Evolutionary conservation across 306 rosid genomes (phyloP), one percentile per base, ranked within the genome.

Genomic region (Adenanthera pavonina): DNA sequence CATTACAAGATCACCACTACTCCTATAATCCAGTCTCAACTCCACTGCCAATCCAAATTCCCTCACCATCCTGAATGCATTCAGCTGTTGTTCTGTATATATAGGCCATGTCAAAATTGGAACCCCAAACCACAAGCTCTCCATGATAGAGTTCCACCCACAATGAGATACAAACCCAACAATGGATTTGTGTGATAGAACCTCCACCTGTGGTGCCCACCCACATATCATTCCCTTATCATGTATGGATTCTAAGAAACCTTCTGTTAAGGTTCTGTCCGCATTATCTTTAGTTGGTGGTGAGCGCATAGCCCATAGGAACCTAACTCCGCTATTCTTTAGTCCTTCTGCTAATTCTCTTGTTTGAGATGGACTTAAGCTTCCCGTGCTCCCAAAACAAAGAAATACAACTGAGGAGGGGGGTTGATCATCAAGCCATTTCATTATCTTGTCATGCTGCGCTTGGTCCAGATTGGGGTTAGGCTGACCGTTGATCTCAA

Each of bases 61-160:
- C 80, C 33, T 89, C 78, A 85, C 91, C 94, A 90, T 77, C 59
- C 54, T 69, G 78, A 77, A 88, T 46, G 94, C 97, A 65, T 89
- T 92, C n/a, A 92, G 68, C 59, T 90, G 89, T 4, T 92, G 92
- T 77, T 90, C 97, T n/a, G 86, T 94, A 81, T 87, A 89, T n/a
- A 90, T 71, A 14, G 94, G 97, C 97, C 90, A 92, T 19, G 97
- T 89, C 70, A 86, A 78, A 77, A 89, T 83, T 3, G 94, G 97
- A 2, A 92, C 94, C 3, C 92, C 92, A 78, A 81, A 77, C 94
- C 94, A 92, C 86, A 92, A 67, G 77, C 94, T 90, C 80, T 90
- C 97, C 76, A 90, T 56, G 47, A 90, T 57, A 10, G 94, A 92
- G 71, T 90, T 92, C 97, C 97, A 92, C 11, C 92, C 94, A 67